Base-by-base conservation (phyloP, 352 stramenopile species). In the Phytopythium chamaehyphon region DNA sequence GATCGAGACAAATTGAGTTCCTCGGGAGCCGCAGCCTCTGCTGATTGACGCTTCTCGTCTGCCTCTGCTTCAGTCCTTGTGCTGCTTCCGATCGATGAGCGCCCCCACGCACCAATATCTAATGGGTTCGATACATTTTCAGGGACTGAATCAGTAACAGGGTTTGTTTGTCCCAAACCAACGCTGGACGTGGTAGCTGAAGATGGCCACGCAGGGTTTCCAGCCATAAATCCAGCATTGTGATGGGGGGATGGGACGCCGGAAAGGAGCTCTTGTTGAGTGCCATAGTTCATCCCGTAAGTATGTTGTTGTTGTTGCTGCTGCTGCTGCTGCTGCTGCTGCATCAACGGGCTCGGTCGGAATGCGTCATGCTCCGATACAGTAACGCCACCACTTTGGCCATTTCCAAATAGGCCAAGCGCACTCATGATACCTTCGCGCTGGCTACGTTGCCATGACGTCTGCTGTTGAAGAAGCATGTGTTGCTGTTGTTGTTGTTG, bases 371-470 rank as follows among this genome's bases (percentile, higher is more conserved):
- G 61, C 14, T 53, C 47, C 26, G 33, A 54, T 44, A 46, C 56
- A 47, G 60, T 60, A 36, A 45, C 61, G 33, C 31, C 54, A 7
- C 60, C 54, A 52, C 75, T 61, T 15, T 55, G 61, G 24, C 63
- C 64, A 16, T 46, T 47, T 26, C 71, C 77, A 67, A 91, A 91
- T 6, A 89, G 77, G 21, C 77, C 77, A 6, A 91, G 44, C 1
- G 79, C 79, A 36, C 66, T 90, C 79, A 92, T 87, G 52, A 90
- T 90, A 26, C 76, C 73, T 55, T 90, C 75, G 31, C 78, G 78
- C 54, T 92, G 81, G 51, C 61, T 83, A 37, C 72, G 64, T 43
- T 88, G 81, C 81, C 81, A 92, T 24, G 81, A 86, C 40, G 61
- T 88, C 62, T 91, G 81, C 37, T 91, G 81, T 45, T 91, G 76